A percentile compares a stretch with the other conserved stretches of the same genome.
Conservation (phyloP, 345 rosid species). For the Syzygium grande region DNA sequence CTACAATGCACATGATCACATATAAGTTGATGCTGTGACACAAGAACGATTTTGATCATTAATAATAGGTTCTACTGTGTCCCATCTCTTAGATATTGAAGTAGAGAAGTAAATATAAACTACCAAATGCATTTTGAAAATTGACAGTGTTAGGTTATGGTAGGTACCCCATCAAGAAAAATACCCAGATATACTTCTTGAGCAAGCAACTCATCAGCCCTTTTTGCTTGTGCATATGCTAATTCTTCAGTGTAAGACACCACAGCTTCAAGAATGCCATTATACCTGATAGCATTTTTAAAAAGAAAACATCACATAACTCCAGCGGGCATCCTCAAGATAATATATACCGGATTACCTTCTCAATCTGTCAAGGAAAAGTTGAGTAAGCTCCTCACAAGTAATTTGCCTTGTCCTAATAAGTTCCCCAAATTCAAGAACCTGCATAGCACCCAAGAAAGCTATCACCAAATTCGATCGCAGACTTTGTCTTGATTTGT, state of each 20-base stretch:
- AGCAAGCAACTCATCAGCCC: slow-evolving; percentile 72
- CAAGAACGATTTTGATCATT: not conserved
- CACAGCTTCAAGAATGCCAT: slow-evolving; percentile 66
- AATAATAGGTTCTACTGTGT: not conserved
- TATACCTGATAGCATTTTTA: slow-evolving; percentile 35
- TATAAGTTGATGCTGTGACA: not conserved
- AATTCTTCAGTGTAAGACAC: slow-evolving; percentile 69
- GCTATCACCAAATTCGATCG: not conserved
- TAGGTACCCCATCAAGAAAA: not conserved
- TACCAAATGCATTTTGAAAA: too few species aligned
- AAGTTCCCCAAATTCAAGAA: slow-evolving; percentile 74
- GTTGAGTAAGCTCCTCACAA: slow-evolving; percentile 50
- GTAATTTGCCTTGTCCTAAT: slow-evolving; percentile 65
- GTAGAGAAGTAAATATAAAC: not conserved
- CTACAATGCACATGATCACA: slow-evolving; percentile 13
- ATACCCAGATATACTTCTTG: slow-evolving; percentile 74
- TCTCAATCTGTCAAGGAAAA: slow-evolving; percentile 54
- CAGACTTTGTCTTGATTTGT: not conserved
- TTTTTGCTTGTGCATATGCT: slow-evolving; percentile 75
- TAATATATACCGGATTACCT: slow-evolving; percentile 24
- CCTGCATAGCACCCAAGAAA: slow-evolving; percentile 18
- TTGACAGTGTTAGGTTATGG: too few species aligned
- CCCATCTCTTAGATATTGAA: not conserved
- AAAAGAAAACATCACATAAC: not conserved
- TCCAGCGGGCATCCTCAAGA: not conserved